Evolutionary conservation across 176 grass and related monocot genomes (phyloP).

Genomic region (Aegilops speltoides): DNA sequence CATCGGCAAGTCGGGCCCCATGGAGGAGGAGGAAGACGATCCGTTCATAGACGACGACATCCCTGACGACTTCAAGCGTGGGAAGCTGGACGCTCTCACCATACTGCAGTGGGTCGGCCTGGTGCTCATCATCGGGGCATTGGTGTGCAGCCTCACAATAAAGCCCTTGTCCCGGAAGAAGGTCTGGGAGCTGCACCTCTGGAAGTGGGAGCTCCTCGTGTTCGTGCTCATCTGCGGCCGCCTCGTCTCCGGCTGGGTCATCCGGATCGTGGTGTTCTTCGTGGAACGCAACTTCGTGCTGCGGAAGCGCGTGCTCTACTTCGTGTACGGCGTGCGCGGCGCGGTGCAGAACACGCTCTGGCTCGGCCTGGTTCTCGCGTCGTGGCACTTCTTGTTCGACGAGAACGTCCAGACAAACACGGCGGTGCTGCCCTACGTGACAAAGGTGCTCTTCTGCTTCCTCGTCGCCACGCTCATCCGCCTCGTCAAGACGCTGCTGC

Average conservation of each 20-base stretch:
- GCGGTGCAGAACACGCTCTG: conserved; percentile 71
- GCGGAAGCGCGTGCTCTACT: conserved; percentile 81
- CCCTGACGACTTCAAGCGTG: conserved; percentile 76
- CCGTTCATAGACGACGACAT: conserved; percentile 81
- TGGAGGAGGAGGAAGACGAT: conserved; percentile 84
- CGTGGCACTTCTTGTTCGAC: conserved; percentile 77
- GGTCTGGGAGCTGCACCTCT: conserved; percentile 54
- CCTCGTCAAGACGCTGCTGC: conserved; percentile 66
- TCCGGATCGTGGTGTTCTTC: conserved; percentile 59
- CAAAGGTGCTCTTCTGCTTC: conserved; percentile 75
- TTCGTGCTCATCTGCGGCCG: conserved; percentile 82
- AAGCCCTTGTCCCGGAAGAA: conserved; percentile 22
- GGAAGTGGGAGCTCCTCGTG: conserved; percentile 74
- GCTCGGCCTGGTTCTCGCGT: conserved; percentile 68
- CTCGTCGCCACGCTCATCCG: conserved; percentile 66
- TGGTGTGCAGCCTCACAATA: conserved; percentile 51
- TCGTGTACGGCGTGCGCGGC: conserved; percentile 71
- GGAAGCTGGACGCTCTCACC: conserved; percentile 53
- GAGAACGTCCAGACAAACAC: conserved; percentile 48
- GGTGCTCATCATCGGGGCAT: conserved; percentile 56
- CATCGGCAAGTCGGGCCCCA: conserved; percentile 52
- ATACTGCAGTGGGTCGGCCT: conserved; percentile 72
- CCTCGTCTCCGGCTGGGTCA: conserved; percentile 71
- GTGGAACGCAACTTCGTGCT: conserved; percentile 79
- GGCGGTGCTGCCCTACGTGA: conserved; percentile 51